A percentile compares a stretch with the other conserved stretches of the same genome.
phyloP scores from a whole-genome alignment of 345 rosid species.

The Microthlaspi erraticum region DNA sequence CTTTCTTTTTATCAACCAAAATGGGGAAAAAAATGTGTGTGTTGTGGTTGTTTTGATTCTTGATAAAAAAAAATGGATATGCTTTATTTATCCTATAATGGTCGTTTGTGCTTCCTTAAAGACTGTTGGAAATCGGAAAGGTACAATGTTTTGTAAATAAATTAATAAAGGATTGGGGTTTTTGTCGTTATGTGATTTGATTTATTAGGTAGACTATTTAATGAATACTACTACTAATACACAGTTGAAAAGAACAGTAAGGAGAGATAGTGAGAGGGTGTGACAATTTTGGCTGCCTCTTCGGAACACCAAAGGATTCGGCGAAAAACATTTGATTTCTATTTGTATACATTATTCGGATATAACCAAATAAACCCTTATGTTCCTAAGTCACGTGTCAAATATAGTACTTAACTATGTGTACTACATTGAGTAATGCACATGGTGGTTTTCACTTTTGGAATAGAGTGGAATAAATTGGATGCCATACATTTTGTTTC shows the following conservation, averaged over 20 bases:
- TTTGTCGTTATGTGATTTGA: slow-evolving; percentile 22
- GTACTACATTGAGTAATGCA: background rate
- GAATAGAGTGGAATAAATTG: background rate
- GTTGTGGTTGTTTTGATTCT: background rate
- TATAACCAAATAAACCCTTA: slow-evolving; percentile 8
- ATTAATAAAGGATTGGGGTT: background rate
- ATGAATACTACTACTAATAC: no score
- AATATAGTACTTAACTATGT: slow-evolving; percentile 13
- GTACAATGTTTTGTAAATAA: slow-evolving; percentile 12
- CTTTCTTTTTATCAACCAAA: background rate
- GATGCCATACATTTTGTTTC: background rate
- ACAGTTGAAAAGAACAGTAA: slow-evolving; percentile 30
- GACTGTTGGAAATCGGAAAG: slow-evolving; percentile 30
- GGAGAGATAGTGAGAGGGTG: slow-evolving; percentile 39
- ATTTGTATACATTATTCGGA: slow-evolving; percentile 23
- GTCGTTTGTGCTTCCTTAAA: background rate
- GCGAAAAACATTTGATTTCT: slow-evolving; percentile 20
- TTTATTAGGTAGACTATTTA: no score
- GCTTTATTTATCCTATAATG: slow-evolving; percentile 7
- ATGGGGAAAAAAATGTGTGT: background rate
- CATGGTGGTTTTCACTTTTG: slow-evolving; percentile 5
- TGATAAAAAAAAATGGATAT: background rate
- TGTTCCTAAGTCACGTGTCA: slow-evolving; percentile 30
- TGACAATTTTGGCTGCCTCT: slow-evolving; percentile 46
- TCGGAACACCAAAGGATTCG: slow-evolving; percentile 33